phyloP scores from a whole-genome alignment of 75 land plant genomes.

The Gnetum montanum region DNA sequence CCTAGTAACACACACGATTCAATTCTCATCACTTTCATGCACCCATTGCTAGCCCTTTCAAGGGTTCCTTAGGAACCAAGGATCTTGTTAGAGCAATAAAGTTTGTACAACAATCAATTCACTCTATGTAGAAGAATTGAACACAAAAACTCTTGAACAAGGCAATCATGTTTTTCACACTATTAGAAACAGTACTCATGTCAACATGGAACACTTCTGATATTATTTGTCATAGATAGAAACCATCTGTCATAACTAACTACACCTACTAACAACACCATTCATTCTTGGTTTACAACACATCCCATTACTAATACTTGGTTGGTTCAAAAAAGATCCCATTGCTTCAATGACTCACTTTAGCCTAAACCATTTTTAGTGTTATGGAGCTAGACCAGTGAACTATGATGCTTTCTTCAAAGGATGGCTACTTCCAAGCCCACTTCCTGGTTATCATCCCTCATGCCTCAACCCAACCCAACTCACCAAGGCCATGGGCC shows the following conservation, averaged over 20 bases:
- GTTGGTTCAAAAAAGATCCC: neutral
- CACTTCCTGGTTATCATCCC: too few relatives aligned
- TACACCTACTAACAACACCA: too few relatives aligned
- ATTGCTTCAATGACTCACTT: neutral
- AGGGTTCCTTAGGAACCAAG: slow-evolving; percentile 26
- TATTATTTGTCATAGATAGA: neutral
- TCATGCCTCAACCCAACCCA: too few relatives aligned
- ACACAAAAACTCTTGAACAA: slow-evolving; percentile 9
- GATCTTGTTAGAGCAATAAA: too few relatives aligned
- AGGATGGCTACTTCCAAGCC: neutral
- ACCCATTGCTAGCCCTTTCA: slow-evolving; percentile 17
- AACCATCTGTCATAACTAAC: too few relatives aligned
- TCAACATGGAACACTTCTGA: slow-evolving; percentile 22
- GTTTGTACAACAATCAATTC: too few relatives aligned
- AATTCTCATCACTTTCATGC: slow-evolving; percentile 19
- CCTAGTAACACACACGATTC: slow-evolving; percentile 4
- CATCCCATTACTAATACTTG: slow-evolving; percentile 14
- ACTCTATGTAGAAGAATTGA: slow-evolving; percentile 13
- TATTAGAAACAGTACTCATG: slow-evolving; percentile 18
- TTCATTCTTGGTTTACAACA: slow-evolving; percentile 6
- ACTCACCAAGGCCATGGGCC: too few relatives aligned
- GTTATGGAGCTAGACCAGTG: neutral
- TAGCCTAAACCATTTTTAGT: neutral
- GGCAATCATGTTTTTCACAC: slow-evolving; percentile 21
- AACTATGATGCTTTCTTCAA: neutral